Conservation (phyloP, 2,329 filamentous ascomycete genomes). For the Pyrenochaeta sp. region DNA sequence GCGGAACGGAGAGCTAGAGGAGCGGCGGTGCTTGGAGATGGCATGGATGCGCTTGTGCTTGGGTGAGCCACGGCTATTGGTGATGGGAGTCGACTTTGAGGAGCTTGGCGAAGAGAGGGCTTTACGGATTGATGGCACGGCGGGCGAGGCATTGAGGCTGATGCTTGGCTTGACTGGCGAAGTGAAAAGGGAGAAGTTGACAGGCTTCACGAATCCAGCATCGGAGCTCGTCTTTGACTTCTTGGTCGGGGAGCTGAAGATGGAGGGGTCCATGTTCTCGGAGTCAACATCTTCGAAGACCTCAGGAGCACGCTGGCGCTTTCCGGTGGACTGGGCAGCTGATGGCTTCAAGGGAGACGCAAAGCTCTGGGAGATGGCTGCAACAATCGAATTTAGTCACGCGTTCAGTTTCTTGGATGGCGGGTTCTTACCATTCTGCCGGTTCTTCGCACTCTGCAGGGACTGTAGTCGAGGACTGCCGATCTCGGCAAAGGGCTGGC, state of each 20-base stretch:
- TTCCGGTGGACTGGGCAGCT: slow-evolving; percentile 45
- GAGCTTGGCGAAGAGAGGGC: slow-evolving; percentile 53
- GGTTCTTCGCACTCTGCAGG: slow-evolving; percentile 78
- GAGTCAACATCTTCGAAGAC: slow-evolving; percentile 58
- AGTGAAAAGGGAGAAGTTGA: slow-evolving; percentile 49
- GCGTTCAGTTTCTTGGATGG: slow-evolving; percentile 26
- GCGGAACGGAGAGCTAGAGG: slow-evolving; percentile 65
- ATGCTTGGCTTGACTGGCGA: slow-evolving; percentile 32
- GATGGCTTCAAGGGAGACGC: slow-evolving; percentile 42
- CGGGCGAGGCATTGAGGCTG: slow-evolving; percentile 36
- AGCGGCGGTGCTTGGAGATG: slow-evolving; percentile 69
- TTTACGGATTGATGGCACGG: slow-evolving; percentile 44
- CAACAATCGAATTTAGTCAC: no score
- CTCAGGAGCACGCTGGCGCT: slow-evolving; percentile 54
- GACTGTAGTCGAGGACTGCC: slow-evolving; percentile 73
- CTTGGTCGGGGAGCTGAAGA: slow-evolving; percentile 61
- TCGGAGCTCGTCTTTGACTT: slow-evolving; percentile 56
- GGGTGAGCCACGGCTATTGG: slow-evolving; percentile 74
- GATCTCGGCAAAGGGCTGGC: slow-evolving; percentile 79
- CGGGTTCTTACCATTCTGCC: slow-evolving; percentile 66
- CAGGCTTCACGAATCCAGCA: slow-evolving; percentile 47
- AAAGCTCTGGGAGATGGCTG: slow-evolving; percentile 44
- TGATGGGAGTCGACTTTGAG: slow-evolving; percentile 53
- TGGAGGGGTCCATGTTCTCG: slow-evolving; percentile 66
- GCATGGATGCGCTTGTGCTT: slow-evolving; percentile 74